Conservation (phyloP, 495 filamentous ascomycete genomes). For the Aspergillus sclerotiicarbonarius region DNA sequence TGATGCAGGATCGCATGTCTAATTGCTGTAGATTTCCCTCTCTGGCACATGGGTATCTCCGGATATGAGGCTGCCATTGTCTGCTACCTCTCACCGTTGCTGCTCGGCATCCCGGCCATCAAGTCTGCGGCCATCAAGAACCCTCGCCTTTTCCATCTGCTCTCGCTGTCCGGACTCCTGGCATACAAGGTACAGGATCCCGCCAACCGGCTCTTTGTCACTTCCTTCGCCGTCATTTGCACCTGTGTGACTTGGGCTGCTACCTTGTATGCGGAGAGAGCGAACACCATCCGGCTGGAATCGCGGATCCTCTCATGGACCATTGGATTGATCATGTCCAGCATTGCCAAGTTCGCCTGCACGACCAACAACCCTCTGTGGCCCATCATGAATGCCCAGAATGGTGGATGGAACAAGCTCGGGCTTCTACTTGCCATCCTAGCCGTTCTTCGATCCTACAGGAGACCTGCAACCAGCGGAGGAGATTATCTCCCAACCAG, state of each 20-base stretch:
- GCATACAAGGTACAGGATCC: conserved; percentile 76
- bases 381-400: conserved; percentile 84
- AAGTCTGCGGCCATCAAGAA: conserved; percentile 67
- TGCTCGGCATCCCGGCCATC: conserved; percentile 71
- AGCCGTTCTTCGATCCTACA: conserved; percentile 68
- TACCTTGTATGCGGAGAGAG: conserved; percentile 72
- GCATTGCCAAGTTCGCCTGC: conserved; percentile 89
- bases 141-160: conserved; percentile 64
- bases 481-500: conserved; percentile 48
- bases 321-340: conserved; percentile 80
- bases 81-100: conserved; percentile 74
- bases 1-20: conserved; percentile 13
- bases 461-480: conserved; percentile 52
- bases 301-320: conserved; percentile 75
- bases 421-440: conserved; percentile 75
- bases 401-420: conserved; percentile 89
- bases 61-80: conserved; percentile 91
- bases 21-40: conserved; percentile 71
- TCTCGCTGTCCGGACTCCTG: conserved; percentile 75
- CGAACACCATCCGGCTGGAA: conserved; percentile 73
- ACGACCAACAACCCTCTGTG: conserved; percentile 97
- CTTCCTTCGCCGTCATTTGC: conserved; percentile 74
- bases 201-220: conserved; percentile 73
- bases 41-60: conserved; percentile 99
- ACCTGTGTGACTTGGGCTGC: conserved; percentile 80